Evolutionary conservation across 2,329 filamentous ascomycete genomes (phyloP), one percentile per base, ranked within the genome.

Genomic region (Dactylellina drechsleri): DNA sequence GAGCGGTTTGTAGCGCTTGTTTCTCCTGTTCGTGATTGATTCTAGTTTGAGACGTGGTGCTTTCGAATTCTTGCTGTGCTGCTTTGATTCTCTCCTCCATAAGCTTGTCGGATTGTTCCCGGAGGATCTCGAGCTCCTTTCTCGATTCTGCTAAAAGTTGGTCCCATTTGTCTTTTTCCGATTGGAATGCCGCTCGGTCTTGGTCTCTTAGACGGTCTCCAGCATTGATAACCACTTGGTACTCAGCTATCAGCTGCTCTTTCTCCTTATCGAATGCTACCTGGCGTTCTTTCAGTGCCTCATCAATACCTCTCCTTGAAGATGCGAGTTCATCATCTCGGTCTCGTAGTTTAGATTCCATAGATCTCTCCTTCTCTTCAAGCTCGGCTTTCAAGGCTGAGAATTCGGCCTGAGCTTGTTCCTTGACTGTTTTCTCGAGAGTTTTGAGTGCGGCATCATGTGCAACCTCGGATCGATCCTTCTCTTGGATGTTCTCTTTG

Each of bases 201-300:
- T 73, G 61, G n/a, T 73, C 68, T 45, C 68, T 52, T 5, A 73
- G 61, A 12, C 61, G 50, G 13, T 73, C 57, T 16, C 68, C 57
- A 18, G 68, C 68, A 12, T 66, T 66, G 54, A 73, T 73, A 26
- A 66, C 68, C 7, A 66, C 68, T 47, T 73, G 60, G 50, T 73
- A 66, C 16, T 73, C 68, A 47, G 68, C 68, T 18, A 66, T 73
- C 20, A 73, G 50, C 16, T 54, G 26, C 26, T 74, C 70, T 26
- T 67, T 74, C 41, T 74, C 70, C 26, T 74, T 74, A n/a, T 74
- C 57, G 13, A 59, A 66, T 2, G 20, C 15, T 8, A 16, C 20
- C 31, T 45, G 62, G 2, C 57, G 70, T 64, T 74, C 49, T 8
- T 67, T 49, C 6, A 74, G 26, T 15, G 49, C 70, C 0, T 52